Conservation (phyloP, 2,329 filamentous ascomycete species). For the Aspergillus cejpii region DNA sequence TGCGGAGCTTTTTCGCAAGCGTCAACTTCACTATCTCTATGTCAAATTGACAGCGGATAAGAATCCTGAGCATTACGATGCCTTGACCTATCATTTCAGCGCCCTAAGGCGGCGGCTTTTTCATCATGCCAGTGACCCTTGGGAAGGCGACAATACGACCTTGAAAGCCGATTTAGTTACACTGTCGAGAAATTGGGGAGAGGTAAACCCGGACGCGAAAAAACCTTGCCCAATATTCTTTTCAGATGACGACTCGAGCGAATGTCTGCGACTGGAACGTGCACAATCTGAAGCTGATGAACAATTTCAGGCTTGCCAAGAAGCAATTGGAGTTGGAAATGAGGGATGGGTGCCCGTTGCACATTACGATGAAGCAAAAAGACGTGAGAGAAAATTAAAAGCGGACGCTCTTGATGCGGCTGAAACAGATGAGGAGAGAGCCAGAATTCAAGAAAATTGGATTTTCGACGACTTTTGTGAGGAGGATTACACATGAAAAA, state of each 20-base stretch:
- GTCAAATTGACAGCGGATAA: slow-evolving; percentile 11
- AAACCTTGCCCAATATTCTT: slow-evolving; percentile 4
- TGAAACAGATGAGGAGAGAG: slow-evolving; percentile 11
- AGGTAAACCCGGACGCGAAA: not conserved
- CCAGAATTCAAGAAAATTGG: slow-evolving; percentile 11
- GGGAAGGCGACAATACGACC: slow-evolving; percentile 23
- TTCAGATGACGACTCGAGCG: slow-evolving; percentile 4
- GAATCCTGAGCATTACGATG: slow-evolving; percentile 15
- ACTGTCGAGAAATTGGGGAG: slow-evolving; percentile 12
- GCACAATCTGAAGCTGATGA: slow-evolving; percentile 8
- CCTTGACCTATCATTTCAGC: slow-evolving; percentile 12
- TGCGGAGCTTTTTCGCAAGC: slow-evolving; percentile 12
- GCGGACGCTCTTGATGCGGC: slow-evolving; percentile 10
- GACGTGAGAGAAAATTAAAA: slow-evolving; percentile 10
- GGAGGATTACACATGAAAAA: slow-evolving; percentile 9
- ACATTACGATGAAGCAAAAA: slow-evolving; percentile 9
- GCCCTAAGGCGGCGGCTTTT: slow-evolving; percentile 15
- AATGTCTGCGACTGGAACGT: slow-evolving; percentile 2
- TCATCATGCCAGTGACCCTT: slow-evolving; percentile 20
- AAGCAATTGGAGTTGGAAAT: slow-evolving; percentile 7
- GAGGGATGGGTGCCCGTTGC: slow-evolving; percentile 15
- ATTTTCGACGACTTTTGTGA: slow-evolving; percentile 15
- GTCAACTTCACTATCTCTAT: slow-evolving; percentile 21
- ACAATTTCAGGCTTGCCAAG: slow-evolving; percentile 7
- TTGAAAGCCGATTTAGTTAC: slow-evolving; percentile 22